A percentile compares a stretch with the other conserved stretches of the same genome.
Conservation (phyloP, 2,329 filamentous ascomycete species). For the Diaporthe caulivora region DNA sequence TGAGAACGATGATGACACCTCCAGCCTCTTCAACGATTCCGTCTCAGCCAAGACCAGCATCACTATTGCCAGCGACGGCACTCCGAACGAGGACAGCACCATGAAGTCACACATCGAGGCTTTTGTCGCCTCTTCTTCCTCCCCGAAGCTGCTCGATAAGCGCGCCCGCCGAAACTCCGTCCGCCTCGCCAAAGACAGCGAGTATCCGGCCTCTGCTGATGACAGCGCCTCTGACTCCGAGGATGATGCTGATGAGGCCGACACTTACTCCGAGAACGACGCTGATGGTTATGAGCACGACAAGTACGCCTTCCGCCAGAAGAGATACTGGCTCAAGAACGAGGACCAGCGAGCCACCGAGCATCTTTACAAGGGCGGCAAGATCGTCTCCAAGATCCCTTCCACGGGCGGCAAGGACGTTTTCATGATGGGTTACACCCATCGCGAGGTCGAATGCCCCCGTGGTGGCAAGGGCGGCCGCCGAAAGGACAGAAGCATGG, state of each 20-base stretch:
- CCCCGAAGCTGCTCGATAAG: not conserved
- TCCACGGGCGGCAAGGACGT: too few species aligned
- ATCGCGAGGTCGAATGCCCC: too few species aligned
- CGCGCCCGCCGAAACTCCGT: not conserved
- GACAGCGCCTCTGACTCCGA: not conserved
- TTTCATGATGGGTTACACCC: too few species aligned
- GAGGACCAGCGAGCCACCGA: not conserved
- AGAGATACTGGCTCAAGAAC: not conserved
- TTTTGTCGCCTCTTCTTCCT: not conserved
- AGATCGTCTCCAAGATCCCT: too few species aligned
- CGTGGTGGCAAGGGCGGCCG: not conserved
- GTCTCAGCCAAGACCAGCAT: not conserved
- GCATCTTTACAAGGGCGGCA: not conserved
- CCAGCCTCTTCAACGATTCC: not conserved
- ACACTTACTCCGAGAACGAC: not conserved
- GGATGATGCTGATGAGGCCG: not conserved
- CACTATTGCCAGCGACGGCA: not conserved
- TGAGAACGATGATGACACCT: not conserved
- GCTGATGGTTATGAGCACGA: not conserved
- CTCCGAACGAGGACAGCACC: not conserved
- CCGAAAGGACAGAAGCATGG: not conserved
- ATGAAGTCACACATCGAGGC: not conserved
- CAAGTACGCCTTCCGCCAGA: not conserved
- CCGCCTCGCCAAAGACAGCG: not conserved
- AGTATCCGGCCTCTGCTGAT: not conserved